Evolutionary conservation across 2,329 filamentous ascomycete species (phyloP).

Genomic region (Madurella mycetomatis): DNA sequence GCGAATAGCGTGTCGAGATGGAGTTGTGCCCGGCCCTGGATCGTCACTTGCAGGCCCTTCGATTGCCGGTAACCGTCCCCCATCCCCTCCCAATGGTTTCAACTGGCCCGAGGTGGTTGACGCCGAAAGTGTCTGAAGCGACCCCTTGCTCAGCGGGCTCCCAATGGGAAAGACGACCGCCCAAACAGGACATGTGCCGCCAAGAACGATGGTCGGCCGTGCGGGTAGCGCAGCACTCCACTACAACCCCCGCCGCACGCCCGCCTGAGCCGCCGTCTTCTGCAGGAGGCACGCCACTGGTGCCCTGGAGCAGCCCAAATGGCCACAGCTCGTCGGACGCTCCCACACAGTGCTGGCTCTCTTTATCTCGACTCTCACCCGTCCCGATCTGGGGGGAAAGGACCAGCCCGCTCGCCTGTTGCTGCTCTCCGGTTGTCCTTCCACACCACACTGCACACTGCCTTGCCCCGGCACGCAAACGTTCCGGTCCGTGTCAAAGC

Average conservation of each 20-base stretch:
- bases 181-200: constrained; percentile 17
- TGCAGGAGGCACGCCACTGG: constrained; percentile 15
- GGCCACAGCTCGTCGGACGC: constrained; percentile 5
- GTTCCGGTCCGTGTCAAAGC: constrained; percentile 34
- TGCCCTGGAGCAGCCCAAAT: constrained; percentile 5
- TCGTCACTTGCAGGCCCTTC: background rate
- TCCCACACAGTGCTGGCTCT: constrained; percentile 20
- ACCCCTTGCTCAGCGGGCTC: constrained; percentile 19
- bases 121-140: constrained; percentile 28
- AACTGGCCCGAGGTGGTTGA: constrained; percentile 22
- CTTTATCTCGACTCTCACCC: constrained; percentile 16
- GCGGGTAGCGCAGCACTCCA: constrained; percentile 10
- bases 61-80: background rate
- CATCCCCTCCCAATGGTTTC: constrained; percentile 16
- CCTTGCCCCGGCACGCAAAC: constrained; percentile 37
- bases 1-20: constrained; percentile 4
- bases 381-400: constrained; percentile 8
- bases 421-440: constrained; percentile 17
- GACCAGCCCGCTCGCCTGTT: constrained; percentile 10
- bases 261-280: constrained; percentile 9
- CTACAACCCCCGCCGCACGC: constrained; percentile 10
- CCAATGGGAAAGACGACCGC: constrained; percentile 13
- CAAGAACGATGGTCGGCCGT: constrained; percentile 19
- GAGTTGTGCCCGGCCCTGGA: constrained; percentile 8
- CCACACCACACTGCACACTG: constrained; percentile 20